These are phyloP conservation scores for Zygoascus sp. DNA, from an alignment of 1,139 yeast species.

Conservation along the genomic window DNA sequence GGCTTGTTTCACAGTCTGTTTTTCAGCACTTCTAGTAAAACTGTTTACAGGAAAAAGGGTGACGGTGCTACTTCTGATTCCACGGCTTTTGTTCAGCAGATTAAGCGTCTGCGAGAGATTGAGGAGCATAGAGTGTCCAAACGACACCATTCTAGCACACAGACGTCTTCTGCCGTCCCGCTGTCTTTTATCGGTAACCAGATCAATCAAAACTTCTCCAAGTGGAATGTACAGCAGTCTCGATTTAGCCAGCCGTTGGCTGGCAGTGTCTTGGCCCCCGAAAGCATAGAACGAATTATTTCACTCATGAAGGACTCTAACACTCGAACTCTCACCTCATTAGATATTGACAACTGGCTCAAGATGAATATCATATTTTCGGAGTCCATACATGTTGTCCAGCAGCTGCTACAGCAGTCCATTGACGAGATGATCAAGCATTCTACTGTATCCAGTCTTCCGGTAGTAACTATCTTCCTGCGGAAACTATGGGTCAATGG, in stretches of 20 bases:
- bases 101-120: constrained; percentile 20
- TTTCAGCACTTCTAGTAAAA: constrained; percentile 5
- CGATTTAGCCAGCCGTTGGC: constrained; percentile 12
- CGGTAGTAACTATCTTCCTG: constrained; percentile 19
- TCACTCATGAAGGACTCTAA: constrained; percentile 13
- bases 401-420: constrained; percentile 15
- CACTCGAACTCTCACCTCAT: constrained; percentile 8
- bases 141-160: neutral
- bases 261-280: constrained; percentile 15
- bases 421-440: constrained; percentile 17
- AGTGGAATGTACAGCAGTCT: constrained; percentile 11
- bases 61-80: neutral
- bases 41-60: neutral
- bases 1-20: constrained; percentile 13
- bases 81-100: constrained; percentile 21
- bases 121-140: constrained; percentile 16
- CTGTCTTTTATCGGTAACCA: constrained; percentile 8
- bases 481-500: constrained; percentile 19
- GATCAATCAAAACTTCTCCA: constrained; percentile 1
- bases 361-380: constrained; percentile 17
- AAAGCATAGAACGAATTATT: constrained; percentile 13
- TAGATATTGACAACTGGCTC: constrained; percentile 20
- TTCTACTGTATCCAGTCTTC: constrained; percentile 15
- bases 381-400: constrained; percentile 9
- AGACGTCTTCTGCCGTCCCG: neutral